Base-by-base conservation (phyloP, 805 yeast species). In the Teunomyces funiuensis region DNA sequence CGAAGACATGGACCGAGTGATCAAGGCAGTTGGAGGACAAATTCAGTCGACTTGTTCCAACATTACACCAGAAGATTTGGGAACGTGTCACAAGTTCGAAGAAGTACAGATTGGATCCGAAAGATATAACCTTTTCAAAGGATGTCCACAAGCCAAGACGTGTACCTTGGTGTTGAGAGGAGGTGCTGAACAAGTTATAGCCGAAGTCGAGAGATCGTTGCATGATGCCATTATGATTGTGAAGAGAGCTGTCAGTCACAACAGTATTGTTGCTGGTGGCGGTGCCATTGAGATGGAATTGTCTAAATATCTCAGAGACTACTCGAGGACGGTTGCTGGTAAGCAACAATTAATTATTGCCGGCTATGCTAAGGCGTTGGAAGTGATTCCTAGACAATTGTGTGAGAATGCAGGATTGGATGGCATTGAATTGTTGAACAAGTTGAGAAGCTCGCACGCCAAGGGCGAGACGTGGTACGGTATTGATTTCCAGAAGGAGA, bases 381-480 rank as follows among this genome's bases (percentile, higher is more conserved):
- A 93, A 69, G 83, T 93, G 19, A 89, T 93, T 55, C 99, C 99
- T 52, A 83, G 98, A 63, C 98, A 93, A 62, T 75, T 93, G 50
- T 91, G 98, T 72, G 99, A 93, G 61, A 93, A 93, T 63, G 99
- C 97, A n/a, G 99, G 99, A 4, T 83, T 93, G 52, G 99, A 93
- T 61, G 95, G 96, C 15, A 88, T 95, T n/a, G 98, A 93, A 61
- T 70, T 93, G 45, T 79, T 93, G 54, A 93, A 93, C 65, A 80
- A 85, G 58, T 74, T 93, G 58, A 82, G 99, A 67, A 85, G 93
- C 77, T 84, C 88, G 14, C 99, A 93, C 58, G 93, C 96, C 40
- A 86, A 86, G 61, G 97, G 96, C 47, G 96, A 91, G 56, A 74
- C 68, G 33, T 88, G 96, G 93, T 83, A 74, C 49, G 99, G 99